Conservation (phyloP, 768 basidiomycete genomes). For the Podaxis sp. region DNA sequence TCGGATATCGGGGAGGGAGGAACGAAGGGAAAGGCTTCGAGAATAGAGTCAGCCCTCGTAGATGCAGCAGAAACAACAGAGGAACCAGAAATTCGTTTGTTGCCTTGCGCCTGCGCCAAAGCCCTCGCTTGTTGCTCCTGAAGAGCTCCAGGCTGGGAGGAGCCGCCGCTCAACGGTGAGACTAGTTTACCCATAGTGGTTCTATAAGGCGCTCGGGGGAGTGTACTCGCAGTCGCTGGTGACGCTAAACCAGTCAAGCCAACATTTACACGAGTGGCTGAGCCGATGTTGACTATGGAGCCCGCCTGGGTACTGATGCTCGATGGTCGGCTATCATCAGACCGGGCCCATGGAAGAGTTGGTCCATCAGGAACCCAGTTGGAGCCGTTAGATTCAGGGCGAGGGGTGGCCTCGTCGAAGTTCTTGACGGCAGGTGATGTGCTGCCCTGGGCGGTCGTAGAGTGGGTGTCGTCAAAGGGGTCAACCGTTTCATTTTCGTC, state of each 20-base stretch:
- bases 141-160: slow-evolving; percentile 31
- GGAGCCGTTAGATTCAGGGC: slow-evolving; percentile 26
- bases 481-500: slow-evolving; percentile 52
- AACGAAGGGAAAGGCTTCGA: slow-evolving; percentile 87
- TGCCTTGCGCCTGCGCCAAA: slow-evolving; percentile 51
- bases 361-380: slow-evolving; percentile 40
- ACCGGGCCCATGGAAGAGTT: slow-evolving; percentile 39
- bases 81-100: slow-evolving; percentile 58
- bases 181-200: slow-evolving; percentile 66
- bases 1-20: slow-evolving; percentile 89
- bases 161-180: slow-evolving; percentile 38
- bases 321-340: slow-evolving; percentile 48
- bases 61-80: slow-evolving; percentile 69
- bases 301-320: slow-evolving; percentile 66
- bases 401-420: slow-evolving; percentile 19
- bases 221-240: slow-evolving; percentile 30
- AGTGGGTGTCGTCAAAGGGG: slow-evolving; percentile 67
- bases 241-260: slow-evolving; percentile 39
- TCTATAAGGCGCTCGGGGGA: slow-evolving; percentile 48
- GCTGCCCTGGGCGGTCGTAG: slow-evolving; percentile 36
- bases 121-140: slow-evolving; percentile 71
- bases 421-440: slow-evolving; percentile 37
- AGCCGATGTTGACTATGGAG: slow-evolving; percentile 57
- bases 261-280: slow-evolving; percentile 67
- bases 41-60: slow-evolving; percentile 77